Evolutionary conservation across 345 rosid species (phyloP).

Genomic region (Euphorbia peplus): DNA sequence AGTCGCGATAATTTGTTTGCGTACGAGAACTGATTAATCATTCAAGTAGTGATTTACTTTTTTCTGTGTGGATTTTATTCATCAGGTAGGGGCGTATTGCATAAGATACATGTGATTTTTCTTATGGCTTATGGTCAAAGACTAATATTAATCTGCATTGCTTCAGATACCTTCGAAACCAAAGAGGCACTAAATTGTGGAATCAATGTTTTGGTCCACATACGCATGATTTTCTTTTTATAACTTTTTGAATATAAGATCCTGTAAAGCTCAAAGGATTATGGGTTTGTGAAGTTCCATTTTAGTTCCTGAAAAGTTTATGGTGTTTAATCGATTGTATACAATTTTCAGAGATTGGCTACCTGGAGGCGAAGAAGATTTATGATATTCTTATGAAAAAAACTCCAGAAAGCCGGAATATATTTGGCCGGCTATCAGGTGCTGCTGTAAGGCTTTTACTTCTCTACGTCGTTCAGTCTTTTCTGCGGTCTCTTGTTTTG

Average conservation of each 20-base stretch:
- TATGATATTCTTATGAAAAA: constrained; percentile 70
- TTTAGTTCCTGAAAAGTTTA: background rate
- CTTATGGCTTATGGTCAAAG: background rate
- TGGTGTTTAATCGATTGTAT: constrained; percentile 21
- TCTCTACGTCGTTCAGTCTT: constrained; percentile 14
- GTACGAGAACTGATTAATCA: background rate
- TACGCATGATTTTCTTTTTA: background rate
- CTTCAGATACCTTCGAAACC: background rate
- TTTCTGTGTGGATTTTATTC: background rate
- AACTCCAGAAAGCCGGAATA: constrained; percentile 79
- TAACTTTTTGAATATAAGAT: background rate
- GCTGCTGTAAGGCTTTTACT: constrained; percentile 62
- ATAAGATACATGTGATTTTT: background rate
- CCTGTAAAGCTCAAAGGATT: background rate
- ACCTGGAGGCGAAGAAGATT: constrained; percentile 74
- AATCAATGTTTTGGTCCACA: background rate
- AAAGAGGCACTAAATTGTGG: constrained; percentile 1
- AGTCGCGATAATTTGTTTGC: background rate
- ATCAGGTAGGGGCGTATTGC: background rate
- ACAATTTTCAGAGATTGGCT: constrained; percentile 59
- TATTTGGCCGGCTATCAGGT: constrained; percentile 91
- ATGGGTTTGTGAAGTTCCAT: background rate
- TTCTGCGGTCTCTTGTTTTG: background rate
- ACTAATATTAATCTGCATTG: background rate
- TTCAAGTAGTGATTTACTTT: background rate